Conservation (phyloP, 768 basidiomycete genomes). For the Dictyophora rubrovolvata region DNA sequence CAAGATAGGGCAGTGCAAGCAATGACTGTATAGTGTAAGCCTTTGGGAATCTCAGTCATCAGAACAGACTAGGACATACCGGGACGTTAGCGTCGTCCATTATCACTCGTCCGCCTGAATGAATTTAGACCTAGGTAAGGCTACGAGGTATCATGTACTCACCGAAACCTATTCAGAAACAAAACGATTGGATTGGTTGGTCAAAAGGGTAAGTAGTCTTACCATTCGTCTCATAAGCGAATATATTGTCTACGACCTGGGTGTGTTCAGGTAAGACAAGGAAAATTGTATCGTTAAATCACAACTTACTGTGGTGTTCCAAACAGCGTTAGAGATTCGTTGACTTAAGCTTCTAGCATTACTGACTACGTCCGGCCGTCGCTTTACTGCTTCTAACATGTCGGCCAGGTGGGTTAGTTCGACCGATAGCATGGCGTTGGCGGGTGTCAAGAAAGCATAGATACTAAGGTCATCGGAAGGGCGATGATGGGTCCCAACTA, state of each 20-base stretch:
- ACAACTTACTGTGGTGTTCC: constrained; percentile 43
- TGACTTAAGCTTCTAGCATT: constrained; percentile 49
- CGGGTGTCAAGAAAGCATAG: constrained; percentile 68
- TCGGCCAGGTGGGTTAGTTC: constrained; percentile 52
- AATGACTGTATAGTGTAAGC: constrained; percentile 38
- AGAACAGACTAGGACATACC: constrained; percentile 28
- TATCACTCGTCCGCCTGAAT: constrained; percentile 60
- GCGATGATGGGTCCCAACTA: constrained; percentile 67
- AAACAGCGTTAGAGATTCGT: constrained; percentile 49
- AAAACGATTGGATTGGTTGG: too few species aligned
- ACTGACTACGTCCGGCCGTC: constrained; percentile 39
- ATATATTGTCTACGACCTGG: constrained; percentile 53
- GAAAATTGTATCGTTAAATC: background rate
- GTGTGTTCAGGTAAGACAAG: background rate
- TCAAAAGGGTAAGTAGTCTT: background rate
- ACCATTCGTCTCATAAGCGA: constrained; percentile 75
- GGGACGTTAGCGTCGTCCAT: constrained; percentile 87
- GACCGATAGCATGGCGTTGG: constrained; percentile 76
- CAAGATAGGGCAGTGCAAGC: constrained; percentile 70
- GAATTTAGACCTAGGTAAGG: constrained; percentile 19
- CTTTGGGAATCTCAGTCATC: background rate
- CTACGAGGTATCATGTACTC: background rate
- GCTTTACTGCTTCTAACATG: constrained; percentile 41
- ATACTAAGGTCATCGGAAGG: constrained; percentile 67
- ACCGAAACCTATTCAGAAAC: background rate